Evolutionary conservation across 2,329 filamentous ascomycete species (phyloP).

Genomic region (Nothopassalora personata): DNA sequence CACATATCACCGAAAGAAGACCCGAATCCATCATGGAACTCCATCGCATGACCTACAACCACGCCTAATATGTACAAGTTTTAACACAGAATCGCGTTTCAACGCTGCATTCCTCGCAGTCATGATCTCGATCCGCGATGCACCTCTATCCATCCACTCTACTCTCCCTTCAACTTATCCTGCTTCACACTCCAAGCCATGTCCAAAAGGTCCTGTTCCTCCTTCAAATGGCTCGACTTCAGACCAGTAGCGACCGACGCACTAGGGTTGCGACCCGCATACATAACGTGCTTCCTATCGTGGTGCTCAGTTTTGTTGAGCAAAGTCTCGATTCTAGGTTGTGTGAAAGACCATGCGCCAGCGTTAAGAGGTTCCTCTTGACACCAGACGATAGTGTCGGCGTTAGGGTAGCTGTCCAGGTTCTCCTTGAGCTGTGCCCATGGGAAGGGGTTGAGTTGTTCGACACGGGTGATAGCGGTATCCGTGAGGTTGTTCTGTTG

Average conservation of each 20-base stretch:
- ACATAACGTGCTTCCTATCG: constrained; percentile 92
- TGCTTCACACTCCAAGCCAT: constrained; percentile 60
- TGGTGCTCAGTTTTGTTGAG: constrained; percentile 90
- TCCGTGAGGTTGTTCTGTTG: constrained; percentile 80
- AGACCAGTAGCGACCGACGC: constrained; percentile 90
- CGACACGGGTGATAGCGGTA: constrained; percentile 88
- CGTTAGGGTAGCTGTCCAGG: constrained; percentile 93
- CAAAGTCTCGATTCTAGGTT: constrained; percentile 93
- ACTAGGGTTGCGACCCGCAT: constrained; percentile 88
- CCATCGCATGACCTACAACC: not conserved
- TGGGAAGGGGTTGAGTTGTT: constrained; percentile 98
- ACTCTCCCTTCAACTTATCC: constrained; percentile 63
- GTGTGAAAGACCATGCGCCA: constrained; percentile 93
- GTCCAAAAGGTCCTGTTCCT: constrained; percentile 78
- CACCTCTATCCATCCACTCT: constrained; percentile 19
- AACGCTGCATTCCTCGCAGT: not conserved
- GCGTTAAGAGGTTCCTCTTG: constrained; percentile 98
- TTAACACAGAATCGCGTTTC: not conserved
- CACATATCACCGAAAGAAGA: not conserved
- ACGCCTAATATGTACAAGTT: constrained; percentile 1
- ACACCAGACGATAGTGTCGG: constrained; percentile 93
- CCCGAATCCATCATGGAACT: not conserved
- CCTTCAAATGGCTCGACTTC: constrained; percentile 82
- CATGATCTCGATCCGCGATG: not conserved
- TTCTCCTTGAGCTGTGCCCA: constrained; percentile 97